Evolutionary conservation across 2,329 filamentous ascomycete genomes (phyloP).

Genomic region (Purpureocillium takamizusanense): DNA sequence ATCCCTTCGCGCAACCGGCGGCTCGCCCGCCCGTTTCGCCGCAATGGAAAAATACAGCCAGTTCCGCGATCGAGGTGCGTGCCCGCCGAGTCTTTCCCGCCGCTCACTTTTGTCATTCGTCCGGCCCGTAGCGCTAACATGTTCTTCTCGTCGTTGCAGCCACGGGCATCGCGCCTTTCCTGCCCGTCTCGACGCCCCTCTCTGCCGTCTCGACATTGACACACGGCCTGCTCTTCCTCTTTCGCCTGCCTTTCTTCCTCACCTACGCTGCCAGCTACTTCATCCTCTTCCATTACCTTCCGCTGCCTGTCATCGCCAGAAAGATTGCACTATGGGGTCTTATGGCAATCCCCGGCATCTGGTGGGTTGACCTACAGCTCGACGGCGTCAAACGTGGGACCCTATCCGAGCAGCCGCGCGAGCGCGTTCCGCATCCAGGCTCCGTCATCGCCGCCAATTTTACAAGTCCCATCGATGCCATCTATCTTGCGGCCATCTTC

Average conservation of each 20-base stretch:
- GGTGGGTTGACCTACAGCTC: conserved; percentile 98
- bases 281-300: conserved; percentile 72
- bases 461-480: conserved; percentile 83
- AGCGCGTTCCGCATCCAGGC: conserved; percentile 68
- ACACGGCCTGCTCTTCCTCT: conserved; percentile 64
- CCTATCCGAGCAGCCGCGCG: conserved; percentile 61
- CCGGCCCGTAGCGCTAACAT: neutral
- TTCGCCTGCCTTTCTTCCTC: conserved; percentile 73
- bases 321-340: conserved; percentile 85
- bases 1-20: neutral
- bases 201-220: conserved; percentile 54
- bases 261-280: conserved; percentile 64
- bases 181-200: conserved; percentile 64
- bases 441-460: conserved; percentile 84
- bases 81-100: neutral
- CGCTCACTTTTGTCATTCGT: neutral
- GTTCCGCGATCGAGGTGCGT: conserved; percentile 75
- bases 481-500: conserved; percentile 94
- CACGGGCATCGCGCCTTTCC: conserved; percentile 92
- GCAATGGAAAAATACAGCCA: conserved; percentile 92
- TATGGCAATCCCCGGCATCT: conserved; percentile 82
- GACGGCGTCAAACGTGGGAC: conserved; percentile 93
- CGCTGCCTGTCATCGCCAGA: conserved; percentile 51
- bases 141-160: conserved; percentile 39
- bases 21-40: neutral